These are phyloP conservation scores for Penicillium sp. DNA, from an alignment of 2,329 filamentous ascomycete genomes.

Conservation along the genomic window DNA sequence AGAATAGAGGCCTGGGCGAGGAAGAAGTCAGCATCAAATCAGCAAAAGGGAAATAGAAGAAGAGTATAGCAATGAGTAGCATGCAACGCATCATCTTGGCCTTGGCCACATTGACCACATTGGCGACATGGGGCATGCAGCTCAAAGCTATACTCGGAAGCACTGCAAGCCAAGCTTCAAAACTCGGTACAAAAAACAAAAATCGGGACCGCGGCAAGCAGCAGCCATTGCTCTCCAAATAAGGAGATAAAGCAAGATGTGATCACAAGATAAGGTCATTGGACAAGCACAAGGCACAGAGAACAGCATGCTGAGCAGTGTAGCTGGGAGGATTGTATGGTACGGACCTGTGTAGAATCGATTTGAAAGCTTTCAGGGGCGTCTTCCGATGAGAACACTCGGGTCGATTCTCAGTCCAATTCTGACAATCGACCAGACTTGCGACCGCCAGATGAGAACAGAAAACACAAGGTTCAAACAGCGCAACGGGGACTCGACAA, in stretches of 20 bases:
- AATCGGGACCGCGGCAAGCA: background rate
- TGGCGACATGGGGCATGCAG: conserved; percentile 1
- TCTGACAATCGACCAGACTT: conserved; percentile 5
- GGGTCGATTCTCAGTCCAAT: conserved; percentile 12
- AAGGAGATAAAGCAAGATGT: background rate
- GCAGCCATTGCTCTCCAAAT: background rate
- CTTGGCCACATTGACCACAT: background rate
- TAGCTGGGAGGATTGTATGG: background rate
- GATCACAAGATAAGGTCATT: background rate
- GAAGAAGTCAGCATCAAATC: background rate
- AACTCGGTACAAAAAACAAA: background rate
- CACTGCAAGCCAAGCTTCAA: conserved; percentile 2
- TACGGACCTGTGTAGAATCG: conserved; percentile 21
- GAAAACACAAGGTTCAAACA: conserved; percentile 19
- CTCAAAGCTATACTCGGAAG: background rate
- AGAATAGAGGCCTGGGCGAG: conserved; percentile 5
- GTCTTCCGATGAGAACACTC: background rate
- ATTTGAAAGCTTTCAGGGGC: conserved; percentile 17
- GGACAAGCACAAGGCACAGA: background rate
- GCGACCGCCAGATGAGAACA: conserved; percentile 11
- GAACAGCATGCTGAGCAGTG: background rate
- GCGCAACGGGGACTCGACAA: conserved; percentile 2
- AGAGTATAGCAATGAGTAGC: background rate
- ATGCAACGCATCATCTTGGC: background rate
- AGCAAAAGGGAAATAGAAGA: background rate